These are phyloP conservation scores for Phialocephala sp. DNA, from an alignment of 2,329 filamentous ascomycete species.

Conservation along the genomic window DNA sequence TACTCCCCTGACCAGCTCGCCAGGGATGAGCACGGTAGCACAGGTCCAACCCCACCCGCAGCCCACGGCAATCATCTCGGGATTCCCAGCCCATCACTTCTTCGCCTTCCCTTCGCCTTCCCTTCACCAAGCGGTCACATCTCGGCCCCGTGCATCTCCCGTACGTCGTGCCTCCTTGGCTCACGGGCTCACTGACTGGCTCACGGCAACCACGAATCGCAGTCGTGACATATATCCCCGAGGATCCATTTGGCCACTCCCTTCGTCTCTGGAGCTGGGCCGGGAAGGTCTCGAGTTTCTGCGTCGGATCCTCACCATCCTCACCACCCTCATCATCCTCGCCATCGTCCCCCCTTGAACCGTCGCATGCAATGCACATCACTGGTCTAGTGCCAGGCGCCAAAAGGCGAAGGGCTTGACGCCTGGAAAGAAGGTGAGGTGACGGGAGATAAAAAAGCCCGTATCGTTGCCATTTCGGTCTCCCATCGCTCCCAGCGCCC, in stretches of 20 bases:
- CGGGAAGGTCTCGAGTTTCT: background rate
- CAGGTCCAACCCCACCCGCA: background rate
- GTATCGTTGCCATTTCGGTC: background rate
- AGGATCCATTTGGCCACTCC: background rate
- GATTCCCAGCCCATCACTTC: background rate
- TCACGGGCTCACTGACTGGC: no score
- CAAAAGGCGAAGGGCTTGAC: no score
- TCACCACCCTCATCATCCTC: no score
- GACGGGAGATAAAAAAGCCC: conserved; percentile 5
- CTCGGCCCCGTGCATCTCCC: background rate
- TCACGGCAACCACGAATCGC: background rate
- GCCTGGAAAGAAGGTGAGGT: background rate
- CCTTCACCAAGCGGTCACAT: background rate
- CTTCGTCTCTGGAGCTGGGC: background rate
- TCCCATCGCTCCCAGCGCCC: no score
- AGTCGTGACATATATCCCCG: background rate
- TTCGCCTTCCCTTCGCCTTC: no score
- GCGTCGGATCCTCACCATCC: background rate
- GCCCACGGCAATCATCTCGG: background rate
- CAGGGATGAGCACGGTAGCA: no score
- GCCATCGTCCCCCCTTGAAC: no score
- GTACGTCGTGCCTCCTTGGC: no score
- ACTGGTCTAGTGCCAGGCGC: no score
- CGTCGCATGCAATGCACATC: background rate
- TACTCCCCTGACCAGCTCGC: background rate